Base-by-base conservation (phyloP, 164 flowering plant species). In the Litsea cubeba region DNA sequence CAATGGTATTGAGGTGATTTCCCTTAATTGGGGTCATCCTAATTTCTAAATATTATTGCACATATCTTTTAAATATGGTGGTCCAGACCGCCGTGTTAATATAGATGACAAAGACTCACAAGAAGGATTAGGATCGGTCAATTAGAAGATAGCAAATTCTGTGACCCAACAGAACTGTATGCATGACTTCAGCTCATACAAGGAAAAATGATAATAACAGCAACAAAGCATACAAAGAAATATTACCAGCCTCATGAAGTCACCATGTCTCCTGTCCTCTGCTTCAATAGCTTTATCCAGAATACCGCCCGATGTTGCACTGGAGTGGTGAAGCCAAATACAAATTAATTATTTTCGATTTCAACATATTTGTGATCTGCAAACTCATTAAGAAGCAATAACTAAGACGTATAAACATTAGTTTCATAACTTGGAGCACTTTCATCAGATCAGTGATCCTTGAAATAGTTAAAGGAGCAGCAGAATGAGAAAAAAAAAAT, bases 251-350 rank as follows among this genome's bases (percentile, higher is more conserved):
- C 97, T 90, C 83, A 95, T 69, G 73, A 95, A 85, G 79, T 95
- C 99, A 49, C 99, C 96, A 72, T 95, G 99, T 82, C 82, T 93
- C 71, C 77, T 80, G 74, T 91, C 97, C 84, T 95, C 99, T 15
- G 99, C 98, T 83, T 95, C 95, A 78, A 95, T 81, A 70, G 97
- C 95, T 85, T 81, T 88, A 81, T 95, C 99, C 76, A 95, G 90
- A 79, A 95, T 95, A 73, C 99, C 98, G 71, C 99, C 99, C 10
- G 99, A 81, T 67, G 99, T 95, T 72, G 99, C 96, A 88, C 99
- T 95, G 83, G 57, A 30, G 67, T 95, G 83, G 57, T 46, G 67
- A 84, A 26, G 25, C 71, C 54, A 74, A 72, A 68, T 51, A 30
- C 57, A 68, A 54, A 30, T 40, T 50, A 72, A n/a, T 20, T 57